Conservation (phyloP, 768 basidiomycete species). For the Russula virescens region DNA sequence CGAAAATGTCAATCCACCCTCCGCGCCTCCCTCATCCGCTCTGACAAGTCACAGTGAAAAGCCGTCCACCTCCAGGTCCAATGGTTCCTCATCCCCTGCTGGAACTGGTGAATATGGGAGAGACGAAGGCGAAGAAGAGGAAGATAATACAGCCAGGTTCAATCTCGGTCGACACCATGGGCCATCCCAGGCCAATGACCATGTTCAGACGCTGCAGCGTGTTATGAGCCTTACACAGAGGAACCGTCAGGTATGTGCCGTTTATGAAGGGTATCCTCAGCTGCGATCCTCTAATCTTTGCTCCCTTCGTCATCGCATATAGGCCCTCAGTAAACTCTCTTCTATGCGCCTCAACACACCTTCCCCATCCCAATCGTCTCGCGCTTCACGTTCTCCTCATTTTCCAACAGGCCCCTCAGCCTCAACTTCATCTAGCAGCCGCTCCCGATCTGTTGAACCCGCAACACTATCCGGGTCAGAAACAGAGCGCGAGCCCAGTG, state of each 20-base stretch:
- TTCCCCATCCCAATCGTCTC: slow-evolving; percentile 39
- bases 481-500: slow-evolving; percentile 65
- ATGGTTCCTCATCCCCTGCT: slow-evolving; percentile 18
- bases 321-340: slow-evolving; percentile 45
- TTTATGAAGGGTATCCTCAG: neutral
- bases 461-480: slow-evolving; percentile 61
- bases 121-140: slow-evolving; percentile 45
- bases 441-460: slow-evolving; percentile 30
- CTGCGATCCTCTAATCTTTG: neutral
- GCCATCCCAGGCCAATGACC: slow-evolving; percentile 41
- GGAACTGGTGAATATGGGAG: slow-evolving; percentile 48
- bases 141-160: slow-evolving; percentile 56
- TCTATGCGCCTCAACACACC: slow-evolving; percentile 53
- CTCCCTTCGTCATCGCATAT: neutral
- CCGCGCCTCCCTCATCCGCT: slow-evolving; percentile 28
- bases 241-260: slow-evolving; percentile 60
- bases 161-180: slow-evolving; percentile 31
- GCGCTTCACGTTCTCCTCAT: slow-evolving; percentile 34
- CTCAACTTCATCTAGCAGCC: slow-evolving; percentile 28
- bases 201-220: slow-evolving; percentile 54
- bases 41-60: slow-evolving; percentile 41
- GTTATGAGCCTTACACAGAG: slow-evolving; percentile 66
- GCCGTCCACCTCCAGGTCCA: slow-evolving; percentile 25
- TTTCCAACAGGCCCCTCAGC: slow-evolving; percentile 26
- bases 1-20: slow-evolving; percentile 37